Conservation (phyloP, 176 grass and related monocot genomes). For the Oropetium thomaeum region DNA sequence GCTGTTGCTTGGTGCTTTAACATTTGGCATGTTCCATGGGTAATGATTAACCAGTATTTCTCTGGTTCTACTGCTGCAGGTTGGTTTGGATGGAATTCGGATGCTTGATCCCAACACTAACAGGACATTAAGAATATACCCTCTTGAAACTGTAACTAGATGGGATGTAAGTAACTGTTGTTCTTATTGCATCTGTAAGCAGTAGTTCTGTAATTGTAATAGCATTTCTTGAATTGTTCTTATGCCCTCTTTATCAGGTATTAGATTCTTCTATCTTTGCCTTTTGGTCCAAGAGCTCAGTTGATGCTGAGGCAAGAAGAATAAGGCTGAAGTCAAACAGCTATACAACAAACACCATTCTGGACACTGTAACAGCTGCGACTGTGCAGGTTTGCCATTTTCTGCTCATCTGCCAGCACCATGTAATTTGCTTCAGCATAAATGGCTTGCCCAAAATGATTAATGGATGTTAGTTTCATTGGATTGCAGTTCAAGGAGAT, state of each 20-base stretch:
- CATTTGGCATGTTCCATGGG: neutral
- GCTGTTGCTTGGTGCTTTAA: neutral
- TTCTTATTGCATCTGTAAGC: neutral
- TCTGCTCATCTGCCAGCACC: neutral
- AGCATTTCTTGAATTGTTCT: constrained; percentile 14
- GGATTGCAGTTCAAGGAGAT: constrained; percentile 84
- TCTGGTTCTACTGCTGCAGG: constrained; percentile 34
- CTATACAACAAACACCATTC: constrained; percentile 90
- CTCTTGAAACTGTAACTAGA: constrained; percentile 89
- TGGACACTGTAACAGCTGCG: constrained; percentile 92
- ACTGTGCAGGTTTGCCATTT: constrained; percentile 71
- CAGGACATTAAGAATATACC: constrained; percentile 84
- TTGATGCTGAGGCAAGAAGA: constrained; percentile 82
- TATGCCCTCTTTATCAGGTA: constrained; percentile 51
- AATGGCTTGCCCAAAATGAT: constrained; percentile 7
- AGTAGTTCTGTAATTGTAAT: constrained; percentile 7
- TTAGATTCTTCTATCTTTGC: constrained; percentile 89
- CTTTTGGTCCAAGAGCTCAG: constrained; percentile 97
- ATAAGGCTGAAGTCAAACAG: constrained; percentile 95
- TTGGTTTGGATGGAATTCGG: constrained; percentile 98
- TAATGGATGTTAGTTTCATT: constrained; percentile 6
- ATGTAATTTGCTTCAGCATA: constrained; percentile 18
- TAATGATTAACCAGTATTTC: neutral
- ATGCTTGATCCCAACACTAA: constrained; percentile 96
- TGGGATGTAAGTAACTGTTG: constrained; percentile 71